Percentiles rank a stretch among this genome's conserved stretches.
phyloP scores from a whole-genome alignment of 805 yeast genomes.

The Lipomyces starkeyi region DNA sequence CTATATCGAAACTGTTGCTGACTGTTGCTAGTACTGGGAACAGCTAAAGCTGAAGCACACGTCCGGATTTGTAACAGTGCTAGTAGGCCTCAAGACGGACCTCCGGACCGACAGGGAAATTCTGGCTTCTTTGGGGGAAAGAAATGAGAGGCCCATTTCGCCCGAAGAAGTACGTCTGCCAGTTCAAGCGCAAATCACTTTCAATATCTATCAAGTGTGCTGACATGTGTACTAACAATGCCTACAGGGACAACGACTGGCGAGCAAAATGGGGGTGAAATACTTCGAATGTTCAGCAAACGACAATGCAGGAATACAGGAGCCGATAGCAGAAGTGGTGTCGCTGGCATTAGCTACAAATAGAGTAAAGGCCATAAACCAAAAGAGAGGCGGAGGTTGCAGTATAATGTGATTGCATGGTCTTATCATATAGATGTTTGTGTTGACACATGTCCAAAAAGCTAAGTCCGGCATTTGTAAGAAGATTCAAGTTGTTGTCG shows the following conservation, averaged over 20 bases:
- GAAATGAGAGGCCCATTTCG: not conserved
- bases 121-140: not conserved
- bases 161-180: not conserved
- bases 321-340: not conserved
- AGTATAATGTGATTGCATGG: not conserved
- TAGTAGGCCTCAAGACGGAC: slow-evolving; percentile 1
- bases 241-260: slow-evolving; percentile 3
- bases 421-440: not conserved
- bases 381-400: not conserved
- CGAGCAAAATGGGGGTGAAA: not conserved
- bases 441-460: not conserved
- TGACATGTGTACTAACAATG: not conserved
- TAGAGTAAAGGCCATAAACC: not conserved
- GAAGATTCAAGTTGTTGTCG: not conserved
- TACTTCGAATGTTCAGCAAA: slow-evolving; percentile 1
- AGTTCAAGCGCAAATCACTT: not conserved
- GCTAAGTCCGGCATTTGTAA: not conserved
- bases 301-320: not conserved
- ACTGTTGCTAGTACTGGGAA: not conserved
- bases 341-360: not conserved
- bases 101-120: not conserved
- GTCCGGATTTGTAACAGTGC: not conserved
- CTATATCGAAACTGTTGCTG: not conserved
- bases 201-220: not conserved
- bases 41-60: not conserved